These are phyloP conservation scores for Thozetella sp. DNA, from an alignment of 495 filamentous ascomycete genomes.

Conservation along the genomic window DNA sequence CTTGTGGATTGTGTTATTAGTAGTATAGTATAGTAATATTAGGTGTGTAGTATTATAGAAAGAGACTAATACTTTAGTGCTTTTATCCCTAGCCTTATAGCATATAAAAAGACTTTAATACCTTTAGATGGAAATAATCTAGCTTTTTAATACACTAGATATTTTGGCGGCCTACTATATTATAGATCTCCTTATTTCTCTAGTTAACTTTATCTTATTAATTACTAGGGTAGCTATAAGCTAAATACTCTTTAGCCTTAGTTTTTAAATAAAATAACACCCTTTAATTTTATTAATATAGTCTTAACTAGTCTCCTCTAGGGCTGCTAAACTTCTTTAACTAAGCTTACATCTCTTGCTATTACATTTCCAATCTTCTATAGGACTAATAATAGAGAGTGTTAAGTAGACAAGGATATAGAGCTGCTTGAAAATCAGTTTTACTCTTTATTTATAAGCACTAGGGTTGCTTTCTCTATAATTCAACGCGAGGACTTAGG, in stretches of 20 bases:
- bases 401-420: conserved; percentile 3
- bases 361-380: conserved; percentile 3
- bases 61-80: conserved; percentile 1
- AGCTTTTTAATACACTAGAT: conserved; percentile 3
- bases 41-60: conserved; percentile 3
- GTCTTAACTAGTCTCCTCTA: conserved; percentile 4
- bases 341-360: conserved; percentile 1
- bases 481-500: conserved; percentile 1
- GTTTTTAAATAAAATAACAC: conserved; percentile 2
- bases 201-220: conserved; percentile 3
- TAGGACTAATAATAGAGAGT: conserved; percentile 2
- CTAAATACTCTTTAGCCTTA: conserved; percentile 3
- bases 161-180: conserved; percentile 3
- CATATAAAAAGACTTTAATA: conserved; percentile 4
- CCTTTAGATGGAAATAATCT: conserved; percentile 3
- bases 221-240: conserved; percentile 4
- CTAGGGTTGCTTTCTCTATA: conserved; percentile 3
- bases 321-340: conserved; percentile 2
- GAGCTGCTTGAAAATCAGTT: conserved; percentile 2
- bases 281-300: conserved; percentile 1
- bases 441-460: conserved; percentile 4
- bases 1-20: no score
- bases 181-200: conserved; percentile 2
- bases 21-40: no score
- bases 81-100: conserved; percentile 2